Percentiles rank a stretch among this genome's conserved stretches.
Conservation (phyloP, 2,329 filamentous ascomycete species). For the Diaporthe velutina region DNA sequence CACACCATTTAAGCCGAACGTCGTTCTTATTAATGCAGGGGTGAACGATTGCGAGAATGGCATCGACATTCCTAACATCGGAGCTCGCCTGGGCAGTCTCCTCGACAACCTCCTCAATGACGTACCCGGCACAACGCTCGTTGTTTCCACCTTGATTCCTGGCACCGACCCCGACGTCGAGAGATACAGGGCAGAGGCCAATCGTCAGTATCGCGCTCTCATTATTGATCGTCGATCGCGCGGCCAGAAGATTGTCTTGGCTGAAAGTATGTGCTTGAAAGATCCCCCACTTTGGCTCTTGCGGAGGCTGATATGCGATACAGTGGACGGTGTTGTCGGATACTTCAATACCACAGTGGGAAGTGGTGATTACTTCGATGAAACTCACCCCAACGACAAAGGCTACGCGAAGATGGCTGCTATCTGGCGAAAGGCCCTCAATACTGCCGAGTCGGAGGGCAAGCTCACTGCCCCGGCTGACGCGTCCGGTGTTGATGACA, state of each 20-base stretch:
- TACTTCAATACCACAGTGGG: constrained; percentile 25
- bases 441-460: constrained; percentile 11
- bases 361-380: constrained; percentile 40
- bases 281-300: not conserved
- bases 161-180: constrained; percentile 29
- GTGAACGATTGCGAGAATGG: constrained; percentile 47
- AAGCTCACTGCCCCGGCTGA: constrained; percentile 1
- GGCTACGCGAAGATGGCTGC: constrained; percentile 44
- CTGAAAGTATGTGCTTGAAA: constrained; percentile 1
- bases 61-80: constrained; percentile 42
- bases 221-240: not conserved
- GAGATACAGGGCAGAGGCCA: constrained; percentile 6
- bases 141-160: constrained; percentile 50
- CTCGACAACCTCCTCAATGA: constrained; percentile 44
- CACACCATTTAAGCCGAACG: constrained; percentile 40
- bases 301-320: constrained; percentile 6
- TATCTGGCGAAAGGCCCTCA: constrained; percentile 37
- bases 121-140: constrained; percentile 44
- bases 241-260: constrained; percentile 23
- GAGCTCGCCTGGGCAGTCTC: constrained; percentile 44
- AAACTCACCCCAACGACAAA: constrained; percentile 42
- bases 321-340: constrained; percentile 15
- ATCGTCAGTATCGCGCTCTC: constrained; percentile 23
- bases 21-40: constrained; percentile 48
- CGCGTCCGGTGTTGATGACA: constrained; percentile 2